Conservation (phyloP, 148 eudicot species). For the Rhododendron ferrugineum region DNA sequence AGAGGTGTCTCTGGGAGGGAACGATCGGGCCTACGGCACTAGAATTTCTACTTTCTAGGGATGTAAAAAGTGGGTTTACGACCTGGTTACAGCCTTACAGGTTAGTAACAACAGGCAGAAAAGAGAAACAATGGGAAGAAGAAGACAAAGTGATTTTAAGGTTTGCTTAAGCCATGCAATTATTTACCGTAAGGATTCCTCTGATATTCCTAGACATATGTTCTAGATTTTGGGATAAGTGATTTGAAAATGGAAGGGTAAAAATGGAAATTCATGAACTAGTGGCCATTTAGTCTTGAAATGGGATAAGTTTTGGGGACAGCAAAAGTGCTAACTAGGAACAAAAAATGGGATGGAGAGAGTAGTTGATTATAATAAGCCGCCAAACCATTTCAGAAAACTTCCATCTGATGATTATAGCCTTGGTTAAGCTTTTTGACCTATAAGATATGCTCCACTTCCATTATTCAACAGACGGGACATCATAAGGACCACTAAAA, state of each 20-base stretch:
- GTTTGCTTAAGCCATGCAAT: neutral
- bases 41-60: neutral
- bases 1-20: neutral
- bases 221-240: neutral
- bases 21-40: neutral
- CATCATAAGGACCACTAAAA: neutral
- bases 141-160: neutral
- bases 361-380: neutral
- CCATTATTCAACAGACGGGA: neutral
- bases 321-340: neutral
- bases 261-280: neutral
- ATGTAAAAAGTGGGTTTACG: neutral
- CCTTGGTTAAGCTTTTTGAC: neutral
- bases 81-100: neutral
- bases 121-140: neutral
- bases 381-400: neutral
- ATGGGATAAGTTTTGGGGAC: neutral
- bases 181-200: neutral
- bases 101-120: neutral
- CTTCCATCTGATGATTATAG: neutral
- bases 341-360: neutral
- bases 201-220: neutral
- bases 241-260: neutral
- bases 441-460: neutral
- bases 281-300: neutral